These are phyloP conservation scores for Phytophthora sojae DNA, from an alignment of 352 stramenopile species.

Conservation along the genomic window DNA sequence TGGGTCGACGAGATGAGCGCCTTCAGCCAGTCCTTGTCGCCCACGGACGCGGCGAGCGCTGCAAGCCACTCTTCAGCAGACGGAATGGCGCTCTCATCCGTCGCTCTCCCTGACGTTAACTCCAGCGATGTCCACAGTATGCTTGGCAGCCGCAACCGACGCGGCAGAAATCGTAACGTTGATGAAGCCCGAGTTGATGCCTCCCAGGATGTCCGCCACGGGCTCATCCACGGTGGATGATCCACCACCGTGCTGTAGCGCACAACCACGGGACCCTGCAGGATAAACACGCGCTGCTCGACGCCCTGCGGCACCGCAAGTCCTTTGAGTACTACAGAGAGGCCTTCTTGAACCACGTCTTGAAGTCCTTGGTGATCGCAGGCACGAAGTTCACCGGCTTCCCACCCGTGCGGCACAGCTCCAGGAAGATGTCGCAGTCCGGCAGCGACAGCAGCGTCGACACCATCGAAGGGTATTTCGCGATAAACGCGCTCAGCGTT, in stretches of 20 bases:
- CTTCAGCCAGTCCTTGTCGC: conserved; percentile 60
- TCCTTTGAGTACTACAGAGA: conserved; percentile 54
- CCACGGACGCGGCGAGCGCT: conserved; percentile 41
- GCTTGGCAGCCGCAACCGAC: too few relatives aligned
- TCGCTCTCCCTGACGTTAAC: conserved; percentile 19
- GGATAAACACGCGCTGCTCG: conserved; percentile 22
- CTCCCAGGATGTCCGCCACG: too few relatives aligned
- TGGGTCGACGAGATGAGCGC: conserved; percentile 61
- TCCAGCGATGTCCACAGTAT: too few relatives aligned
- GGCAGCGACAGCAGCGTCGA: too few relatives aligned
- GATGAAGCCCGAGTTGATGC: too few relatives aligned
- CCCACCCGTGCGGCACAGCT: conserved; percentile 50
- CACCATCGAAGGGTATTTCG: too few relatives aligned
- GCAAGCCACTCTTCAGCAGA: conserved; percentile 52
- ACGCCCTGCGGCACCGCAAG: conserved; percentile 71
- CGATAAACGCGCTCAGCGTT: too few relatives aligned
- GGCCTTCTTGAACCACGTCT: conserved; percentile 92
- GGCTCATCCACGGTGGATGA: too few relatives aligned
- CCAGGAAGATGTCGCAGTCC: too few relatives aligned
- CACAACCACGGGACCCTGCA: too few relatives aligned
- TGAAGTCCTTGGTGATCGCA: conserved; percentile 82
- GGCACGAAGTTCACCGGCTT: conserved; percentile 92
- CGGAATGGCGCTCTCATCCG: conserved; percentile 33
- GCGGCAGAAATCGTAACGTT: too few relatives aligned
- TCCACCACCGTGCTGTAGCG: too few relatives aligned